Percentiles rank a stretch among this genome's conserved stretches.
Evolutionary conservation across 768 basidiomycete genomes (phyloP).

Genomic region (Lactarius trivialis): DNA sequence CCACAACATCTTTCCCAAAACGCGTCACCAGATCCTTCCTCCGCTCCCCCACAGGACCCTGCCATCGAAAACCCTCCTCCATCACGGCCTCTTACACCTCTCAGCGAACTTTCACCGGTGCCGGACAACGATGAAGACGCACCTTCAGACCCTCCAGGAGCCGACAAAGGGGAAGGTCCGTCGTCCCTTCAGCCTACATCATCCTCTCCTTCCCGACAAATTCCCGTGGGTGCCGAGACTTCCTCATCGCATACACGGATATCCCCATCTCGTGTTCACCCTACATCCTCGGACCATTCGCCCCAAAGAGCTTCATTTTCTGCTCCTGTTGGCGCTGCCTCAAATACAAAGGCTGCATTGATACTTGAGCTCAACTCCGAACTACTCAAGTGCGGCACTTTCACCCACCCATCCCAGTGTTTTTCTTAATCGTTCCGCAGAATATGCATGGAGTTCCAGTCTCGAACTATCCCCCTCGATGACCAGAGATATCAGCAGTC

Average conservation of each 20-base stretch:
- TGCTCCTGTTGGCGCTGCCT: not conserved
- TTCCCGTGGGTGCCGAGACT: conserved; percentile 8
- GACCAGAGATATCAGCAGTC: conserved; percentile 56
- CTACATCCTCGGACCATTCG: conserved; percentile 11
- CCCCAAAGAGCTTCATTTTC: conserved; percentile 19
- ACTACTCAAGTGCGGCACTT: conserved; percentile 50
- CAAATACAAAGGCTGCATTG: conserved; percentile 47
- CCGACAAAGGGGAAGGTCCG: conserved; percentile 22
- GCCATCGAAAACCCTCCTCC: conserved; percentile 20
- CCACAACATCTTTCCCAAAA: conserved; percentile 23
- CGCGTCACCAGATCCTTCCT: conserved; percentile 15
- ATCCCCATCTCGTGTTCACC: conserved; percentile 28
- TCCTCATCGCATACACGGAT: conserved; percentile 15
- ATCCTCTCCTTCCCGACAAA: conserved; percentile 12
- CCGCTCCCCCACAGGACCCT: conserved; percentile 22
- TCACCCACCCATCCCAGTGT: not conserved
- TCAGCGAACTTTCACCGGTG: conserved; percentile 69
- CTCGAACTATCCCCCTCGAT: conserved; percentile 38
- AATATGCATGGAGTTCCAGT: conserved; percentile 55
- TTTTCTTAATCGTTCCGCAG: conserved; percentile 31
- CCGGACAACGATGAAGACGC: conserved; percentile 50
- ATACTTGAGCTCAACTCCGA: conserved; percentile 66
- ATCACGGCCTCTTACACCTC: conserved; percentile 61
- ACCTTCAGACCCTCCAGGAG: conserved; percentile 33
- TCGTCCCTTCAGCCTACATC: conserved; percentile 8